These are phyloP conservation scores for Cyberlindnera maritima DNA, from an alignment of 805 yeast species.

Conservation along the genomic window DNA sequence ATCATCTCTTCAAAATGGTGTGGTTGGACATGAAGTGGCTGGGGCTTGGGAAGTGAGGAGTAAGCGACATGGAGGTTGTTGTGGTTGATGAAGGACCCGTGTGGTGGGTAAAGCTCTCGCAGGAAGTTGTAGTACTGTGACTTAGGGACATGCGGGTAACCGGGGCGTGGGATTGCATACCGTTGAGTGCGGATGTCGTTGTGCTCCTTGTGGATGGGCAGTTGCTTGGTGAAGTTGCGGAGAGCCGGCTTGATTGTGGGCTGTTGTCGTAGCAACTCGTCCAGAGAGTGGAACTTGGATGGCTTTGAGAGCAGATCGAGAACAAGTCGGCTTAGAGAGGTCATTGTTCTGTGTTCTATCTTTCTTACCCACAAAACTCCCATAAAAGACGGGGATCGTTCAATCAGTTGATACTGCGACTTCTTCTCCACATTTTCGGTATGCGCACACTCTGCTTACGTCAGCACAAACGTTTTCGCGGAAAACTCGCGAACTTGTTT, in stretches of 20 bases:
- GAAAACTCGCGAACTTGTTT: not conserved
- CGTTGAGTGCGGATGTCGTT: not conserved
- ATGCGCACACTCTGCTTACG: not conserved
- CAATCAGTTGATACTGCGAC: not conserved
- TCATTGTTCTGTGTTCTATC: no score
- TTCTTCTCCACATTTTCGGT: slow-evolving; percentile 1
- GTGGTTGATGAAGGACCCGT: slow-evolving; percentile 8
- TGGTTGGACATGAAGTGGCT: slow-evolving; percentile 29
- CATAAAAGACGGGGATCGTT: no score
- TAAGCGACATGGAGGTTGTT: slow-evolving; percentile 25
- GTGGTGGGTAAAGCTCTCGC: slow-evolving; percentile 19
- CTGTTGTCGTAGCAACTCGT: not conserved
- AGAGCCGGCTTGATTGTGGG: not conserved
- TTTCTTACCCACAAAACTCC: no score
- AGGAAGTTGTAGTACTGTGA: slow-evolving; percentile 23
- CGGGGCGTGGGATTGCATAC: slow-evolving; percentile 9
- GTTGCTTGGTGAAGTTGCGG: not conserved
- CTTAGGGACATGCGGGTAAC: slow-evolving; percentile 9
- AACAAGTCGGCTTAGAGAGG: not conserved
- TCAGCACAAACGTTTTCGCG: not conserved
- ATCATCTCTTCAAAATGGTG: slow-evolving; percentile 33
- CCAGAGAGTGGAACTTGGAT: slow-evolving; percentile 3
- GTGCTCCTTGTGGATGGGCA: slow-evolving; percentile 14
- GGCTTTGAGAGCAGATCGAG: not conserved
- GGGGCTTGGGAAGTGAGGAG: slow-evolving; percentile 31